Base-by-base conservation (phyloP, 768 basidiomycete genomes). In the Gautieria morchelliformis region DNA sequence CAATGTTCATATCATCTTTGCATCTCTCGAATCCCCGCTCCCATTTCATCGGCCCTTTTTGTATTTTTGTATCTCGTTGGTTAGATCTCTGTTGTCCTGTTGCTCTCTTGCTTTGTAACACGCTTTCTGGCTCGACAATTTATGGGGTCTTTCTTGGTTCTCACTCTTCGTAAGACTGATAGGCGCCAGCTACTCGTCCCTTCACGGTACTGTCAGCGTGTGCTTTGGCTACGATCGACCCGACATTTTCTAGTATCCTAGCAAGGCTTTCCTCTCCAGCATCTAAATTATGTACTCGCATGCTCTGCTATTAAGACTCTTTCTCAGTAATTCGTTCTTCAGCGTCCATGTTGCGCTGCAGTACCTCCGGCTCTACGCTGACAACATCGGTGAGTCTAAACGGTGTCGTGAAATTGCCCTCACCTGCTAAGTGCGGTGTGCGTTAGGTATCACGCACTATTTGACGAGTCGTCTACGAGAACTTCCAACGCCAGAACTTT, bases 321-420 rank as follows among this genome's bases (percentile, higher is more conserved):
- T 96, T 69, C 84, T 94, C 58, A 92, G 90, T 19, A 87, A 90
- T 4, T 84, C 84, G 37, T 97, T 90, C 76, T 97, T 96, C 74
- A 89, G 88, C 11, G 88, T 95, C 56, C 89, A 94, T 75, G 87
- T 94, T 63, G 93, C 93, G 32, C 84, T 97, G 61, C 82, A 85
- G 64, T 97, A 97, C 67, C 81, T 93, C 58, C 79, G 81, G 62
- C 63, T 81, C 40, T 93, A 93, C 70, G 77, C 84, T 15, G 87
- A 91, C 74, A 89, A 92, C 71, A 86, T 93, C 63, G 91, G 89
- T 57, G 20, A 57, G 45, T 32, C n/a, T 35, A 47, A 44, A 11
- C 7, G 5, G 27, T 27, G 27, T 27, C 27, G 5, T 27, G 27
- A 27, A 5, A 27, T 5, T 6, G 24, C 22, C 27, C 39, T 46